Conservation (phyloP, 225 moss, liverwort and hornwort species). For the Climacium dendroides region DNA sequence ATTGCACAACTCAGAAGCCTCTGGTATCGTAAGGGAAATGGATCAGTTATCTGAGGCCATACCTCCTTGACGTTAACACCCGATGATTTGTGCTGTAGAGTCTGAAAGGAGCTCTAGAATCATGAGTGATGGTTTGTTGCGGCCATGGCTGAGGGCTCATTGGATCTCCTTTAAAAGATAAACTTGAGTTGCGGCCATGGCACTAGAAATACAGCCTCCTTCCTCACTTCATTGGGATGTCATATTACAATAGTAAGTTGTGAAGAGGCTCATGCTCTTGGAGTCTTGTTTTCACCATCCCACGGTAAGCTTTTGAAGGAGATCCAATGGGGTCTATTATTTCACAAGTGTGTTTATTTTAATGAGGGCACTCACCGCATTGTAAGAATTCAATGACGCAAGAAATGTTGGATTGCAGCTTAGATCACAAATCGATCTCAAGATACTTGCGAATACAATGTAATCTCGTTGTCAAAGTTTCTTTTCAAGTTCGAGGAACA, state of each 20-base stretch:
- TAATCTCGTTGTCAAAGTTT: not conserved
- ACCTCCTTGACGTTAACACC: not conserved
- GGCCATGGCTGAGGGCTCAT: not conserved
- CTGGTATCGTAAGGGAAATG: not conserved
- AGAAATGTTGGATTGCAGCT: not conserved
- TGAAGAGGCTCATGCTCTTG: not conserved
- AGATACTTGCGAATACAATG: not conserved
- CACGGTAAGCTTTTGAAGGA: too few species aligned
- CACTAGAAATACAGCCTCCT: not conserved
- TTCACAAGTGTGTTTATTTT: not conserved
- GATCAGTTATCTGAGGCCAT: not conserved
- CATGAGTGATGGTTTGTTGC: not conserved
- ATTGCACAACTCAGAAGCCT: not conserved
- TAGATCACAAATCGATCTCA: not conserved
- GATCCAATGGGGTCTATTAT: not conserved
- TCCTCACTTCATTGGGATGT: not conserved
- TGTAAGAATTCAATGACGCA: not conserved
- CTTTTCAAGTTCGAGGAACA: not conserved
- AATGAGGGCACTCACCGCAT: not conserved
- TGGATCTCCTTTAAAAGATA: too few species aligned
- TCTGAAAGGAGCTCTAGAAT: not conserved
- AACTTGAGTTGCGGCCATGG: not conserved
- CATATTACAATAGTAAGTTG: not conserved
- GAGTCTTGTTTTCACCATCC: not conserved
- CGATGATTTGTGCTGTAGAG: not conserved